Evolutionary conservation across 176 grass and related monocot species (phyloP), one percentile per base, ranked within the genome.

Genomic region (Paspalum vaginatum): DNA sequence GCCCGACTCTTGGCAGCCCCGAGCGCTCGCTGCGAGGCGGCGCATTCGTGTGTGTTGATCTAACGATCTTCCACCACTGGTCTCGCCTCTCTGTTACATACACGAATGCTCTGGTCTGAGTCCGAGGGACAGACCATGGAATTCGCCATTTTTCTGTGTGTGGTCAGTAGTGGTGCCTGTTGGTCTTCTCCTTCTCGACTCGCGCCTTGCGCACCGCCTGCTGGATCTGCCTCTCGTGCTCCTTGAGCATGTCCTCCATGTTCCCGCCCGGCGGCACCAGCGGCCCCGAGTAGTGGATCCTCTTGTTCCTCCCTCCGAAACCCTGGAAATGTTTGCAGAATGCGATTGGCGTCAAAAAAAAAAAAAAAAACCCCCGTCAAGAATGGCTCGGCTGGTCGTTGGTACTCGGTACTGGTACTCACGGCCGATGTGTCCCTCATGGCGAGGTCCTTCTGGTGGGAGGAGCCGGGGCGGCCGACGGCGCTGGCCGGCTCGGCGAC

Each of bases 161-260:
- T 61, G 32, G 22, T 75, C 46, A 88, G 76, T 88, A 80, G 17
- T 80, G 41, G 70, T 48, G 64, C 20, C 47, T 79, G 82, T 63
- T 85, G 27, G 55, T 85, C 75, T 68, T 94, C 61, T 79, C 87
- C 82, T 89, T 91, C 27, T 84, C 86, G 47, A 83, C 45, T 20
- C 88, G 86, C 9, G 92, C 83, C 26, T 91, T 91, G 61, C 92
- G 88, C 39, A 94, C 85, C 1, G 89, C 92, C 62, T 79, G 53
- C 81, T 91, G 88, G 70, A 94, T 94, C 86, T 94, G 92, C 27
- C 76, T 65, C 86, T 94, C 92, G 74, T 91, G 92, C 61, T 94
- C 92, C 79, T 78, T 86, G 71, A 94, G 92, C 76, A 89, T 89
- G 20, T 94, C 86, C 27, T 94, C 92, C 61, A 94, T 82, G 86